Evolutionary conservation across 768 basidiomycete genomes (phyloP), one percentile per base, ranked within the genome.

Genomic region (Pisolithus tinctorius): DNA sequence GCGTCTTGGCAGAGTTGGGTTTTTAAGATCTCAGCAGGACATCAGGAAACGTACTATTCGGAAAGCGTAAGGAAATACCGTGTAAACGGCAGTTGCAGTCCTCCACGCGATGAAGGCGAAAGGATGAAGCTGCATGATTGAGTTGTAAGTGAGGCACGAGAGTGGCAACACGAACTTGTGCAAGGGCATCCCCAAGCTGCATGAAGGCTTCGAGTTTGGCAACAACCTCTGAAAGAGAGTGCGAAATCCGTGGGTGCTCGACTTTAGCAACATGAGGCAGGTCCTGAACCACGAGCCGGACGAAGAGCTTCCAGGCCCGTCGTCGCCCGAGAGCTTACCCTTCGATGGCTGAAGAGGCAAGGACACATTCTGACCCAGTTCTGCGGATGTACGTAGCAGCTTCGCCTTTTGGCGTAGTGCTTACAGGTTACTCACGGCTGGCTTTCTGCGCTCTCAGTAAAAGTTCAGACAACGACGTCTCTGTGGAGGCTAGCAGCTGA

Each of bases 71-170:
- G 23, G 17, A 40, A 9, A 29, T 34, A 67, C 66, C 59, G 44
- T 57, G 51, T 69, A 69, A 36, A 68, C 53, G 13, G 53, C 58
- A n/a, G 60, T 57, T 9, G 53, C 58, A 5, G 50, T 25, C 55
- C 55, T 68, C 68, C 68, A 67, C 8, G 66, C 58, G 17, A 69
- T 26, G 26, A 58, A 57, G 38, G 54, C 50, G 30, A 58, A 60
- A 10, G 66, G 66, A 50, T 67, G 34, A 16, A 67, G 17, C 66
- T 67, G 41, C 1, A 17, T 45, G 31, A 34, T 10, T 23, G 20
- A 26, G 10, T 5, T 47, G 26, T 40, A 2, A 13, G 34, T 16
- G 10, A 9, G 14, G 2, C 13, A 4, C 6, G 14, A 43, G 9
- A 26, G 20, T 23, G 20, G 13, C 40, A 20, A 0, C 27, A 38